These are phyloP conservation scores for Phialophora verrucosa DNA, from an alignment of 2,329 filamentous ascomycete genomes.

Conservation along the genomic window DNA sequence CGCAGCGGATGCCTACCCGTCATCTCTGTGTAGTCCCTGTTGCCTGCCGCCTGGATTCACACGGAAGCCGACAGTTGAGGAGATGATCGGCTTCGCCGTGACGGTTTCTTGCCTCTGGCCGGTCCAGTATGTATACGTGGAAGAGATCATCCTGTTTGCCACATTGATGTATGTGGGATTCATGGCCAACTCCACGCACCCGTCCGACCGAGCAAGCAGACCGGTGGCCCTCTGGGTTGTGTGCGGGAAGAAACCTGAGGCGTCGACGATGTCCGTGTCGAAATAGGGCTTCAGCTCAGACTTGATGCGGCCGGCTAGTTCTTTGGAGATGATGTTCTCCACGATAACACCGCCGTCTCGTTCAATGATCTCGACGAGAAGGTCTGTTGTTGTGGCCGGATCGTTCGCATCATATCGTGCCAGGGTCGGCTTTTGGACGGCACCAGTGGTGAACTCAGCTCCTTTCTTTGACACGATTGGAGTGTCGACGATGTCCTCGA, in stretches of 20 bases:
- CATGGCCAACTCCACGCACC: constrained; percentile 47
- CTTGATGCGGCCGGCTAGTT: constrained; percentile 34
- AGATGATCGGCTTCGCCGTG: constrained; percentile 39
- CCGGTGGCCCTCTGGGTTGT: constrained; percentile 46
- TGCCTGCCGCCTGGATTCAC: constrained; percentile 39
- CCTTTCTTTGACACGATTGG: constrained; percentile 17
- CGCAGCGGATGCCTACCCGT: constrained; percentile 40
- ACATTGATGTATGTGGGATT: constrained; percentile 47
- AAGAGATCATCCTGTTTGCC: constrained; percentile 46
- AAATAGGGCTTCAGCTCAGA: constrained; percentile 39
- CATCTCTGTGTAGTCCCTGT: constrained; percentile 43
- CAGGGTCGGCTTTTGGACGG: constrained; percentile 11
- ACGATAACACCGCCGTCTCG: constrained; percentile 38
- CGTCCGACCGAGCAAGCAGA: constrained; percentile 47
- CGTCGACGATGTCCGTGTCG: constrained; percentile 36
- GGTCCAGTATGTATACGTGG: constrained; percentile 48
- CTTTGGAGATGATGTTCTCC: constrained; percentile 34
- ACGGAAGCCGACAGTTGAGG: constrained; percentile 44
- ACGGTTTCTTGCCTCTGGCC: constrained; percentile 34
- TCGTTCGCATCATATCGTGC: constrained; percentile 32
- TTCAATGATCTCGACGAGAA: constrained; percentile 28
- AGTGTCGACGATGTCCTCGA: constrained; percentile 24
- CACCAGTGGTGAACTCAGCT: neutral
- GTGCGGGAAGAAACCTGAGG: constrained; percentile 41
- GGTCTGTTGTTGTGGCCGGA: constrained; percentile 28